A percentile compares a stretch with the other conserved stretches of the same genome.
These are phyloP conservation scores for Bruguiera sexangula DNA, from an alignment of 345 rosid species.

Conservation along the genomic window DNA sequence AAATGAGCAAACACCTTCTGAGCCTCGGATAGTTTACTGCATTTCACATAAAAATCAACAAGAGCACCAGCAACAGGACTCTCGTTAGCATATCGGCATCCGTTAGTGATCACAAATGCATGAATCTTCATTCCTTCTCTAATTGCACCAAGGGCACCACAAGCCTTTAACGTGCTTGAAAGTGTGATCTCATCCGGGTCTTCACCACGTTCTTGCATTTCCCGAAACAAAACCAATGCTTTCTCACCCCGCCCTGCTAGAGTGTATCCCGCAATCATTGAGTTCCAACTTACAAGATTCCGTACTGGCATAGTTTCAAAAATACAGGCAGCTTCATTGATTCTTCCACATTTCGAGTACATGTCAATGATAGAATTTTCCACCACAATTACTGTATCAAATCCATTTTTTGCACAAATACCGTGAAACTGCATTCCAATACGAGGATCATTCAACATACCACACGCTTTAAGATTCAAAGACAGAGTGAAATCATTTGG, in stretches of 20 bases:
- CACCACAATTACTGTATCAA: conserved; percentile 52
- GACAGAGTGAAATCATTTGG: conserved; percentile 87
- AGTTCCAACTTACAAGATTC: conserved; percentile 70
- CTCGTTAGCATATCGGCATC: conserved; percentile 45
- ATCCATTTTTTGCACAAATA: conserved; percentile 50
- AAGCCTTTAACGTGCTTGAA: conserved; percentile 69
- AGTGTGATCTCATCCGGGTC: conserved; percentile 65
- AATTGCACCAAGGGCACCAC: conserved; percentile 46
- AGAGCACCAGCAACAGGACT: conserved; percentile 57
- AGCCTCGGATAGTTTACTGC: conserved; percentile 52
- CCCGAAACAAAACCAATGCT: conserved; percentile 53
- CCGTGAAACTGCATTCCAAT: conserved; percentile 68
- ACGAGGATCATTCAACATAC: conserved; percentile 38
- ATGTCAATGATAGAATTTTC: conserved; percentile 71
- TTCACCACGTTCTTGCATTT: conserved; percentile 43
- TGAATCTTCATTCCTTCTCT: conserved; percentile 60
- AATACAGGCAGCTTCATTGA: conserved; percentile 50
- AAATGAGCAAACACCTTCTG: conserved; percentile 50
- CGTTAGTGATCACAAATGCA: conserved; percentile 51
- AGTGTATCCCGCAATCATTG: conserved; percentile 62
- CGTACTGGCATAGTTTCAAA: conserved; percentile 43
- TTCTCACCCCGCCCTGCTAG: conserved; percentile 48
- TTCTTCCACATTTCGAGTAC: conserved; percentile 73
- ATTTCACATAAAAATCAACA: conserved; percentile 73
- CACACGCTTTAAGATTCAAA: conserved; percentile 64